A percentile compares a stretch with the other conserved stretches of the same genome.
phyloP scores from a whole-genome alignment of 1,284 basidiomycete genomes.

The Apiotrichum brassicae region DNA sequence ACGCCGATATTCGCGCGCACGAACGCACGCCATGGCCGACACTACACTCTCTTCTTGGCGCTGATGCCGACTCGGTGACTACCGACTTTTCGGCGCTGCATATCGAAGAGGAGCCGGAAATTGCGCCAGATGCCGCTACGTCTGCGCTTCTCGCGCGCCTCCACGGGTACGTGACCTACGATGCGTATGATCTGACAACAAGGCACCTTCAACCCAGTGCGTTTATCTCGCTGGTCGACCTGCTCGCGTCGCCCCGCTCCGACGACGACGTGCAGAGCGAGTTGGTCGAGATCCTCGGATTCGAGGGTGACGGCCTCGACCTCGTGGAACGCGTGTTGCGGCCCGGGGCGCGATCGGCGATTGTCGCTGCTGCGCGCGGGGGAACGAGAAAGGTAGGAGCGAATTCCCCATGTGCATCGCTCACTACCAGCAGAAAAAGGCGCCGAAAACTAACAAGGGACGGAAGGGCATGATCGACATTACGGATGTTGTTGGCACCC shows the following conservation, averaged over 20 bases:
- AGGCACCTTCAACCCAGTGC: conserved; percentile 20
- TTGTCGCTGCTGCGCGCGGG: conserved; percentile 13
- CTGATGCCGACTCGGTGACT: neutral
- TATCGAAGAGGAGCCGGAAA: neutral
- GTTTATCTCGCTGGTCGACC: conserved; percentile 28
- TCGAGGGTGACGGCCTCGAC: conserved; percentile 56
- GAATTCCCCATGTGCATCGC: neutral
- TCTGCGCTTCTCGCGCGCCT: conserved; percentile 6
- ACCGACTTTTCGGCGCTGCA: neutral
- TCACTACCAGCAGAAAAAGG: conserved; percentile 19
- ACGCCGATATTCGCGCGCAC: neutral
- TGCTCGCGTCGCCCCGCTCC: conserved; percentile 33
- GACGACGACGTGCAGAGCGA: conserved; percentile 72
- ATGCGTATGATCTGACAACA: neutral
- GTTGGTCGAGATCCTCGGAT: conserved; percentile 76
- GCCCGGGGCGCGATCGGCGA: conserved; percentile 26
- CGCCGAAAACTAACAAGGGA: conserved; percentile 14
- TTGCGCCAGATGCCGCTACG: neutral
- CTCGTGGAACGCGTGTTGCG: conserved; percentile 40
- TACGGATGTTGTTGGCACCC: conserved; percentile 35
- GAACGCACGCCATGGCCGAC: conserved; percentile 15
- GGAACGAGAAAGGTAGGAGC: conserved; percentile 9
- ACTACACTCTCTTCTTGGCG: conserved; percentile 9
- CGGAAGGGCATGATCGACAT: conserved; percentile 30
- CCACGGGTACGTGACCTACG: conserved; percentile 1